Evolutionary conservation across 225 moss, liverwort and hornwort species (phyloP).

Genomic region (Bryoerythrophyllum caledonicum): DNA sequence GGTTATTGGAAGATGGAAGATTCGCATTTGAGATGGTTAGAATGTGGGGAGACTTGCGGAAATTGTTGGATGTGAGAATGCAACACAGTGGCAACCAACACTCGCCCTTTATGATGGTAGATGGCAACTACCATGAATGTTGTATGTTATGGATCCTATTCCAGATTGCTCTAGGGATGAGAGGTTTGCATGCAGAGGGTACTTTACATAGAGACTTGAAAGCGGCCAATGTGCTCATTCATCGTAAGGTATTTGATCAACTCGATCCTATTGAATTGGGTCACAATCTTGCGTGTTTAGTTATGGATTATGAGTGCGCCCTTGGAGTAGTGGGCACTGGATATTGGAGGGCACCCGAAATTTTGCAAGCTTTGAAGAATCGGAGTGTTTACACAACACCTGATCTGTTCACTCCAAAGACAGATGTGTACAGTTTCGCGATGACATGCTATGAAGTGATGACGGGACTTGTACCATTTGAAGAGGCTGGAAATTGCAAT

Average conservation of each 20-base stretch:
- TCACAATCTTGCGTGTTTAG: not conserved
- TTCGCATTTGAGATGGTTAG: not conserved
- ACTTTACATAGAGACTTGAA: not conserved
- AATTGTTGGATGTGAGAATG: not conserved
- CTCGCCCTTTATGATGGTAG: too few species aligned
- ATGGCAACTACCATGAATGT: too few species aligned
- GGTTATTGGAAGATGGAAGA: not conserved
- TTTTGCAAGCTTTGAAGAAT: not conserved
- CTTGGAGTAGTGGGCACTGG: not conserved
- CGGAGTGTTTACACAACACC: not conserved
- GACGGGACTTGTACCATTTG: not conserved
- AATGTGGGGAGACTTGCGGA: not conserved
- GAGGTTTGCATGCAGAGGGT: not conserved
- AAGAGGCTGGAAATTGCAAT: not conserved
- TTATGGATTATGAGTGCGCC: too few species aligned
- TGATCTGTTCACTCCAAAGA: not conserved
- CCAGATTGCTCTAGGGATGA: not conserved
- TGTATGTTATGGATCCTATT: too few species aligned
- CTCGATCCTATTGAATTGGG: not conserved
- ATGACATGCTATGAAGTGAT: not conserved
- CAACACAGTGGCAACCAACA: too few species aligned
- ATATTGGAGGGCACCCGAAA: not conserved
- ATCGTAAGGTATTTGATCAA: too few species aligned
- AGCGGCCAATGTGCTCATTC: not conserved
- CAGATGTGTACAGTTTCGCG: not conserved